Percentiles rank a stretch among this genome's conserved stretches.
Evolutionary conservation across 2,329 filamentous ascomycete species (phyloP).

Genomic region (Penicillium sp.): DNA sequence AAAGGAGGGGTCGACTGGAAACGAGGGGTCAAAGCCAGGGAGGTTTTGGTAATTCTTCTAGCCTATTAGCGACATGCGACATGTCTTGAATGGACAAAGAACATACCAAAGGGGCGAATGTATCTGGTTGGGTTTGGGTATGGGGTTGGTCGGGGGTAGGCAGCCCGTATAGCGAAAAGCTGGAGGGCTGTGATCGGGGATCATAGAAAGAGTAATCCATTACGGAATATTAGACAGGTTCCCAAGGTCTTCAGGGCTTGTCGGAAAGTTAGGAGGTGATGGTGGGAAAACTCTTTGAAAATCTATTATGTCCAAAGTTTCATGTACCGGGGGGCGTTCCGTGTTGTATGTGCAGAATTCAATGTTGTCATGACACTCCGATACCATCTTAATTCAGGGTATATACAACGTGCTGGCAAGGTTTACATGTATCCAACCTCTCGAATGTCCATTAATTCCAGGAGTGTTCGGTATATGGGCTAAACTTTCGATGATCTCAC

Average conservation of each 20-base stretch:
- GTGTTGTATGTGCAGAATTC: background rate
- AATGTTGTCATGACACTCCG: background rate
- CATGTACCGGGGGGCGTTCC: background rate
- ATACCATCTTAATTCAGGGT: background rate
- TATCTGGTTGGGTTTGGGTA: slow-evolving; percentile 33
- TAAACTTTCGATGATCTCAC: slow-evolving; percentile 1
- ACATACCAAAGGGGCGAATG: slow-evolving; percentile 15
- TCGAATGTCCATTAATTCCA: background rate
- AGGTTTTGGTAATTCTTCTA: slow-evolving; percentile 32
- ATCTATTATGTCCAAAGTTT: background rate
- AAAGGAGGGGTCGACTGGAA: slow-evolving; percentile 30
- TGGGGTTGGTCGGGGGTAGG: slow-evolving; percentile 36
- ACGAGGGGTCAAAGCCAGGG: slow-evolving; percentile 33
- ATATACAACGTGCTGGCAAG: background rate
- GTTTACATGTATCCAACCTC: background rate
- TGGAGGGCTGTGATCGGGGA: slow-evolving; percentile 31
- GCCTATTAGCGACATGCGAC: slow-evolving; percentile 1
- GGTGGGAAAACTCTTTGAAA: background rate
- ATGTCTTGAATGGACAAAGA: background rate
- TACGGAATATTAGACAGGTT: background rate
- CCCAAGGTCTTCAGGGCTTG: background rate
- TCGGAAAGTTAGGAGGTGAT: background rate
- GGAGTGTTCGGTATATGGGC: background rate
- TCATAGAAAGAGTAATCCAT: slow-evolving; percentile 54
- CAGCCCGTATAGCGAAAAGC: slow-evolving; percentile 44